Conservation (phyloP, 1,284 basidiomycete genomes). For the Naganishia cerealis region DNA sequence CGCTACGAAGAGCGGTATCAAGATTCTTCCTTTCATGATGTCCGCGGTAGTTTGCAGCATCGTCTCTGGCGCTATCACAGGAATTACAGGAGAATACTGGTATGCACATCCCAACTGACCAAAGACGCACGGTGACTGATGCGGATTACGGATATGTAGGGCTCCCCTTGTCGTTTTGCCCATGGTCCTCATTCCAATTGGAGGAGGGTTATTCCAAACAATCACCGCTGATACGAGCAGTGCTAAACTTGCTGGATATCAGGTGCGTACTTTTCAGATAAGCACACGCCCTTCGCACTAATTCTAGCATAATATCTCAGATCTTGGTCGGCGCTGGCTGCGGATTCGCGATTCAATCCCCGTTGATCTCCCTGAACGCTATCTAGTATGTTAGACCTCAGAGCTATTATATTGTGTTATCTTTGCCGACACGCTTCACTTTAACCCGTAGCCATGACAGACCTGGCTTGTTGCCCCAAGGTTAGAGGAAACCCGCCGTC, state of each 20-base stretch:
- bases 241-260: slow-evolving; percentile 55
- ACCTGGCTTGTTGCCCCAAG: slow-evolving; percentile 42
- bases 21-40: slow-evolving; percentile 57
- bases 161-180: slow-evolving; percentile 19
- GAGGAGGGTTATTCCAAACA: slow-evolving; percentile 58
- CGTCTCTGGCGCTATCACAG: slow-evolving; percentile 50
- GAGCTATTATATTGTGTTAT: neutral
- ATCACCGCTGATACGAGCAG: slow-evolving; percentile 48
- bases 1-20: slow-evolving; percentile 55
- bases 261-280: slow-evolving; percentile 35
- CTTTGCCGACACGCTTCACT: neutral
- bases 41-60: slow-evolving; percentile 52
- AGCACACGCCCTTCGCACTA: neutral
- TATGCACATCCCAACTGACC: slow-evolving; percentile 22
- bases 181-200: slow-evolving; percentile 52
- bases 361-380: slow-evolving; percentile 55
- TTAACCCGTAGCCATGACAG: slow-evolving; percentile 36
- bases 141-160: neutral
- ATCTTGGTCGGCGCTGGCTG: slow-evolving; percentile 55
- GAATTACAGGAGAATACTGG: slow-evolving; percentile 54
- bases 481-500: neutral
- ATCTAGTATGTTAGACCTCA: slow-evolving; percentile 44
- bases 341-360: slow-evolving; percentile 46
- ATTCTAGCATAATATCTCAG: neutral
- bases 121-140: too few species aligned